Percentiles rank a stretch among this genome's conserved stretches.
Conservation (phyloP, 1,284 basidiomycete genomes). For the Somion occarium region DNA sequence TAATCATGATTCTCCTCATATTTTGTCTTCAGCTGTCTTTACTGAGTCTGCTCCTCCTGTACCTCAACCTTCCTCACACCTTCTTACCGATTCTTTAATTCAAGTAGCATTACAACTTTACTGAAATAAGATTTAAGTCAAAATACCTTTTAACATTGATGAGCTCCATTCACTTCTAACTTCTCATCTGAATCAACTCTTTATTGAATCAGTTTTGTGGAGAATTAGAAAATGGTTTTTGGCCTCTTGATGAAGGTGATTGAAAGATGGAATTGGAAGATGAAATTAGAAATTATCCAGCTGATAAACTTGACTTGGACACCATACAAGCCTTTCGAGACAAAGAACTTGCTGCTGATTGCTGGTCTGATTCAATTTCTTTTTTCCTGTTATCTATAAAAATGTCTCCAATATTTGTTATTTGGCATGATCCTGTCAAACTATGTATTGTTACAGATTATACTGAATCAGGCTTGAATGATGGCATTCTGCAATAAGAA, state of each 20-base stretch:
- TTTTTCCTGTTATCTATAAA: constrained; percentile 43
- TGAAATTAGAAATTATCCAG: constrained; percentile 7
- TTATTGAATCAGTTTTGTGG: constrained; percentile 20
- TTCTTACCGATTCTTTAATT: too few species aligned
- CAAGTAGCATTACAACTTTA: constrained; percentile 19
- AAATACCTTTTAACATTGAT: constrained; percentile 32
- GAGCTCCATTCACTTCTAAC: constrained; percentile 13
- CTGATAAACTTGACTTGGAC: neutral
- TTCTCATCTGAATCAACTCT: constrained; percentile 22
- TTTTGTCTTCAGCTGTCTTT: too few species aligned
- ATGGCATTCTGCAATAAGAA: neutral
- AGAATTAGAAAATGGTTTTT: constrained; percentile 23
- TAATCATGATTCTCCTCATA: too few species aligned
- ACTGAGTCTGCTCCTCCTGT: too few species aligned
- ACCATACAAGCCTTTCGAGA: constrained; percentile 11
- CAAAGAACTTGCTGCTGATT: constrained; percentile 26
- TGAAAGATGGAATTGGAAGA: constrained; percentile 3
- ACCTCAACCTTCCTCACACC: too few species aligned
- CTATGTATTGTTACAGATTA: constrained; percentile 34
- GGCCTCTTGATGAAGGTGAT: constrained; percentile 19
- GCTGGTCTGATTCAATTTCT: constrained; percentile 33
- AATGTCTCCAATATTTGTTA: constrained; percentile 33
- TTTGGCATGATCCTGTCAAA: constrained; percentile 33
- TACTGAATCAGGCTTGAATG: neutral
- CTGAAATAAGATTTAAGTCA: constrained; percentile 28